These are phyloP conservation scores for Xenoacremonium recifei DNA, from an alignment of 2,329 filamentous ascomycete species.

Conservation along the genomic window DNA sequence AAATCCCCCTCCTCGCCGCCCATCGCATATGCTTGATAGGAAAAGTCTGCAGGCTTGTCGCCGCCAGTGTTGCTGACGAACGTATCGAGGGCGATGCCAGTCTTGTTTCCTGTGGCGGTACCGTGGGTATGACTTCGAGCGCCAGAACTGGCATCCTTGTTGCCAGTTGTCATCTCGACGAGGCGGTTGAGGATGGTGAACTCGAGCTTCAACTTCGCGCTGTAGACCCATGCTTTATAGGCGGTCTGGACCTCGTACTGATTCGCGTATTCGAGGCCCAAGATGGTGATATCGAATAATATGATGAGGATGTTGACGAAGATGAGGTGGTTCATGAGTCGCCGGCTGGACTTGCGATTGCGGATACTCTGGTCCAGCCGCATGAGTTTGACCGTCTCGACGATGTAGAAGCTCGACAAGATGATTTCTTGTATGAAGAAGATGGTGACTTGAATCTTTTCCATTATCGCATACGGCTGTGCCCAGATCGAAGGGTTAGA, in stretches of 20 bases:
- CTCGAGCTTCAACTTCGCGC: slow-evolving; percentile 39
- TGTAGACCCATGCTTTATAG: slow-evolving; percentile 38
- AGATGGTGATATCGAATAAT: slow-evolving; percentile 42
- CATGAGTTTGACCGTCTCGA: slow-evolving; percentile 50
- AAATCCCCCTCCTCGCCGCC: slow-evolving; percentile 16
- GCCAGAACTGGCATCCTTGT: slow-evolving; percentile 23
- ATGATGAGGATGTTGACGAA: slow-evolving; percentile 46
- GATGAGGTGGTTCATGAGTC: slow-evolving; percentile 39
- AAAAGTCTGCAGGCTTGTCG: slow-evolving; percentile 13
- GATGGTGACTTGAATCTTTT: slow-evolving; percentile 55
- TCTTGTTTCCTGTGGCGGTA: slow-evolving; percentile 11
- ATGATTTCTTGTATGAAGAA: slow-evolving; percentile 57
- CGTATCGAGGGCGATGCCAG: slow-evolving; percentile 18
- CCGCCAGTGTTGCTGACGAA: slow-evolving; percentile 13
- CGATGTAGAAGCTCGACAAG: slow-evolving; percentile 53
- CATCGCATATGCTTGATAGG: slow-evolving; percentile 23
- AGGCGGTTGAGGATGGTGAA: slow-evolving; percentile 40
- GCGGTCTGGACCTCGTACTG: slow-evolving; percentile 36
- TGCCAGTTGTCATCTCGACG: slow-evolving; percentile 30
- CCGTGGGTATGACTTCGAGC: slow-evolving; percentile 15
- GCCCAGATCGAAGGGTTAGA: slow-evolving; percentile 15
- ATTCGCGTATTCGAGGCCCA: slow-evolving; percentile 36
- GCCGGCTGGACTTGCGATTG: slow-evolving; percentile 18
- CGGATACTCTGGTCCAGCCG: slow-evolving; percentile 36
- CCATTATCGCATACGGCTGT: slow-evolving; percentile 43